Evolutionary conservation across 31 red algal species (phyloP), one percentile per base, ranked within the genome.

Genomic region (Odonthalia washingtoniensis): DNA sequence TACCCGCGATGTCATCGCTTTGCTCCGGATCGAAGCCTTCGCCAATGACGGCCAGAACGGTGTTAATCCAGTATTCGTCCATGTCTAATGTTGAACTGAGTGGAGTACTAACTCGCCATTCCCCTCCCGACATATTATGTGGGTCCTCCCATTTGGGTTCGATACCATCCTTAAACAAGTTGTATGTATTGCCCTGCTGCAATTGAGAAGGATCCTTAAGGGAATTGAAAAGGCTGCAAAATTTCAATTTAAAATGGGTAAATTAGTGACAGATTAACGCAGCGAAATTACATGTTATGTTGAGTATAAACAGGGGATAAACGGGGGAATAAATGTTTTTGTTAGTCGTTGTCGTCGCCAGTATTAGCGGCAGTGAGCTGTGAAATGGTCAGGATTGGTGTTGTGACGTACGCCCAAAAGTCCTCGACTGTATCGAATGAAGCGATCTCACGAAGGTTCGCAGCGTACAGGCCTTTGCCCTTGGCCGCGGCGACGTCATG

Each of bases 121-220:
- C 92, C 3, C 97, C 97, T 36, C 97, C 97, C 35, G 70, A 75
- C 17, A 45, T 81, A 72, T 96, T 96, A 37, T 91, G 79, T 4
- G 82, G 49, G 69, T 99, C 97, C 76, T 99, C 97, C 97, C 97
- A 99, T 69, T 99, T 92, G 4, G 97, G 97, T 28, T 90, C 84
- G 52, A 99, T 95, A 26, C 94, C 97, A 65, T 81, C 70, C 65
- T 96, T 96, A 81, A 99, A 99, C 40, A 99, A 73, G 68, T 94
- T 95, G 82, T 94, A 94, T 38, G 95, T 96, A 65, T 90, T 85
- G 28, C 65, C 46, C 18, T 45, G 26, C 3, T 74, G 77, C 30
- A 99, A 85, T 33, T 90, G 57, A 5, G 93, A 95, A 30, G 97
- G 97, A 60, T 99, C 91, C 40, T 94, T 91, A 5, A 99, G 75